Base-by-base conservation (phyloP, 306 rosid species). In the Quercus rubra region DNA sequence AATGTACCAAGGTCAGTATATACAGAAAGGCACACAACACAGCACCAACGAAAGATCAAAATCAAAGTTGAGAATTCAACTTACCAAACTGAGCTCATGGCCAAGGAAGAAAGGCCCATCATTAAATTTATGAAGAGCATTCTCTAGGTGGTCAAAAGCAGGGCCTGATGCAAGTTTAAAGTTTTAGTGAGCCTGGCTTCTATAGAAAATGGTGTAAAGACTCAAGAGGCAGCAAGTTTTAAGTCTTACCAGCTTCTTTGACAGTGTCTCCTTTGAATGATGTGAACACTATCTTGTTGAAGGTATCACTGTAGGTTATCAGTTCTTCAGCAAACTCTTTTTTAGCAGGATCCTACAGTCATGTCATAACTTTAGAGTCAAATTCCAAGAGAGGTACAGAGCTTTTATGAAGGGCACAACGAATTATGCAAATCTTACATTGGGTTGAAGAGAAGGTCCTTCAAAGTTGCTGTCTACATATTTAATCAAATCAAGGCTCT, bases 401-500 rank as follows among this genome's bases (percentile, higher is more conserved):
- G 23, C 7, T 66, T n/a, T 59, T 20, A 12, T 6, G 49, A 30
- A 28, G 67, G 17, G 55, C 49, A 69, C 30, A 71, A 27, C 23
- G 14, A 17, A 73, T 23, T 35, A 6, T 21, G 3, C 4, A 75
- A 23, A 55, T 84, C 84, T 81, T 90, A 91, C 98, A 77, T 17
- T 75, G 13, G 93, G 96, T 66, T 56, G 59, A 57, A 94, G 86
- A 76, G 97, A 78, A 76, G 83, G 84, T 68, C 91, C 91, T 76
- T 85, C 86, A 70, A 88, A 88, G 79, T 85, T 78, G 41, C 74
- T 84, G 74, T 94, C 95, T 5, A 94, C 3, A 83, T 92, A 94
- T 78, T 92, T 91, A 81, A 94, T 77, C 85, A 92, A 79, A 82
- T 92, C 97, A 83, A 94, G 92, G 82, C 97, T 91, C 83, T 94